Base-by-base conservation (phyloP, 2,329 filamentous ascomycete species). In the Magnaporthiopsis poae region DNA sequence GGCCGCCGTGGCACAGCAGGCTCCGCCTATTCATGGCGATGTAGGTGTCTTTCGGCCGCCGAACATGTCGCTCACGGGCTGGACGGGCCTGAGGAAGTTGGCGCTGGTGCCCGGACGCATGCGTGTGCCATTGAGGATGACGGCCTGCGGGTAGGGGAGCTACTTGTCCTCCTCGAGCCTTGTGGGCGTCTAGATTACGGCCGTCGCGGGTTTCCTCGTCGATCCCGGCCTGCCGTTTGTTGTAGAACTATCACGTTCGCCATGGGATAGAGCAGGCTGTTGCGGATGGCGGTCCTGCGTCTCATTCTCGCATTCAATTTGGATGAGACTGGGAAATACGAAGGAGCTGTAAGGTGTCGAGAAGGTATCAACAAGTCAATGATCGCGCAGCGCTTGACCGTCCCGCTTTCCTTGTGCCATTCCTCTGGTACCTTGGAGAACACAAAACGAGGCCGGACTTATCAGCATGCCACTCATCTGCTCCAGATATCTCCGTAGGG, bases 141-240 rank as follows among this genome's bases (percentile, higher is more conserved):
- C 78, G 71, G 88, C 81, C 74, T 86, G 80, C 67, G 94, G 84
- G 74, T 93, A 96, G 71, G 89, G 88, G 91, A 96, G 96, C 69
- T 83, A 84, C 80, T 96, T 96, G 66, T 96, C 81, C 73, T 96
- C 85, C 8, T 86, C 82, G 75, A 95, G 96, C 0, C 15, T 46
- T 2, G 11, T 36, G 15, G 15, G 13, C 36, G 88, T 91, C 8
- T 33, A 33, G 0, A 88, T 87, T 5, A n/a, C 81, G 77, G 5
- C 81, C 76, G 15, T 85, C 13, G 8, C 29, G 31, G 12, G 9
- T 8, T 13, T 8, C 13, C 9, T 25, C 5, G 12, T 56, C 56
- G 21, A 56, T 25, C 46, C n/a, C 21, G 31, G 56, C 15, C 31
- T 25, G 62, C 11, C 56, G 33, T 3, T 46, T 65, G 11, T 21